Conservation (phyloP, 352 stramenopile genomes). For the Pythium biforme region DNA sequence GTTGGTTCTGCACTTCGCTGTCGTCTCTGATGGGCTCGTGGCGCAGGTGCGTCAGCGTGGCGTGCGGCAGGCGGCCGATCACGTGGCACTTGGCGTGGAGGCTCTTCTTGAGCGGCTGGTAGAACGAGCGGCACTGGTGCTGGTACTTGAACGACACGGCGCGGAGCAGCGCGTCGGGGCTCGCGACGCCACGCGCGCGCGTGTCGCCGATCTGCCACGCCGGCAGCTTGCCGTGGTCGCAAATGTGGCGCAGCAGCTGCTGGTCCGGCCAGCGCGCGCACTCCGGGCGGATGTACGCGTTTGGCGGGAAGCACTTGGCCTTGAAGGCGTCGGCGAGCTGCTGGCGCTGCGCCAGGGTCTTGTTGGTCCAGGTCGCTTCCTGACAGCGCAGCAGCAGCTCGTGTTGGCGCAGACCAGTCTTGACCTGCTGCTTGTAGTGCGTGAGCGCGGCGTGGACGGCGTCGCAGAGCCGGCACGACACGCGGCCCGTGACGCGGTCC, state of each 20-base stretch:
- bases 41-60: slow-evolving; percentile 9
- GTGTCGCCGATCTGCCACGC: slow-evolving; percentile 26
- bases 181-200: slow-evolving; percentile 18
- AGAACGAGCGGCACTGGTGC: slow-evolving; percentile 30
- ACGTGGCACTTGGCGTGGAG: slow-evolving; percentile 25
- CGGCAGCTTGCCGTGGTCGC: slow-evolving; percentile 25
- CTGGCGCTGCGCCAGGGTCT: background rate
- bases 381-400: slow-evolving; percentile 18
- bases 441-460: slow-evolving; percentile 15
- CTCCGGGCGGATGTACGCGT: slow-evolving; percentile 28
- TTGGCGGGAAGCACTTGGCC: slow-evolving; percentile 14
- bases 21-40: background rate
- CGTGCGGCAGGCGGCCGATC: slow-evolving; percentile 22
- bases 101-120: slow-evolving; percentile 29
- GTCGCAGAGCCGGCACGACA: slow-evolving; percentile 24
- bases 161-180: slow-evolving; percentile 9
- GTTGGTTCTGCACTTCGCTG: slow-evolving; percentile 5
- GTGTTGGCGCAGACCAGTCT: slow-evolving; percentile 15
- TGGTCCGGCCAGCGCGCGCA: slow-evolving; percentile 21
- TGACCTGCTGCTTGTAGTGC: slow-evolving; percentile 22
- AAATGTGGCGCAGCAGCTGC: slow-evolving; percentile 27
- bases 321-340: slow-evolving; percentile 13
- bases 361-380: slow-evolving; percentile 13
- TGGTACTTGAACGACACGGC: slow-evolving; percentile 27
- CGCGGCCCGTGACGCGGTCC: slow-evolving; percentile 19